These are phyloP conservation scores for Geranium brycei DNA, from an alignment of 345 rosid species.

Conservation along the genomic window DNA sequence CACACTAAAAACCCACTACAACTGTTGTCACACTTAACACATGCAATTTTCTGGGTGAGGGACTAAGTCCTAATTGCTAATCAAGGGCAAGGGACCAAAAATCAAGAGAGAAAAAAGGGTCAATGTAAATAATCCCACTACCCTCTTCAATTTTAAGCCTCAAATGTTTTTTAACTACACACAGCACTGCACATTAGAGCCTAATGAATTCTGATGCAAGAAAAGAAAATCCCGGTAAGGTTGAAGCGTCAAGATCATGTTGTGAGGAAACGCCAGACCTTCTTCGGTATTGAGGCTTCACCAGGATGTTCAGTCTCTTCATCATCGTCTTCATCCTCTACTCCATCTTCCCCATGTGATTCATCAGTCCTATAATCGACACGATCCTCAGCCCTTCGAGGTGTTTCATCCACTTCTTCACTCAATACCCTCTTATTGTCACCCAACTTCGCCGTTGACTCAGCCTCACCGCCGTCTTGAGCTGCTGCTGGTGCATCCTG, in stretches of 20 bases:
- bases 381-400: constrained; percentile 17
- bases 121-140: no score
- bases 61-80: no score
- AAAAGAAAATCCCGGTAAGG: no score
- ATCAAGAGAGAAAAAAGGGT: no score
- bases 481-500: constrained; percentile 35
- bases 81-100: no score
- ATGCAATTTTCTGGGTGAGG: no score
- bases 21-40: no score
- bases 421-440: constrained; percentile 33
- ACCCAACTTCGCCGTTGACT: constrained; percentile 22
- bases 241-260: constrained; percentile 22
- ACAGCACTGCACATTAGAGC: no score
- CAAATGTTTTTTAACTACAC: no score
- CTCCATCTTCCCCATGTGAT: constrained; percentile 19
- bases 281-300: constrained; percentile 71
- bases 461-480: constrained; percentile 31
- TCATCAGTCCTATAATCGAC: not conserved
- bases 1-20: no score
- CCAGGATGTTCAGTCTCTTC: constrained; percentile 61
- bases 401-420: constrained; percentile 72
- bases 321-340: constrained; percentile 32
- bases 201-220: no score
- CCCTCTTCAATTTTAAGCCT: no score
- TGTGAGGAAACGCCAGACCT: constrained; percentile 86